Evolutionary conservation across 2,329 filamentous ascomycete species (phyloP), one percentile per base, ranked within the genome.

Genomic region (Arachnopeziza araneosa): DNA sequence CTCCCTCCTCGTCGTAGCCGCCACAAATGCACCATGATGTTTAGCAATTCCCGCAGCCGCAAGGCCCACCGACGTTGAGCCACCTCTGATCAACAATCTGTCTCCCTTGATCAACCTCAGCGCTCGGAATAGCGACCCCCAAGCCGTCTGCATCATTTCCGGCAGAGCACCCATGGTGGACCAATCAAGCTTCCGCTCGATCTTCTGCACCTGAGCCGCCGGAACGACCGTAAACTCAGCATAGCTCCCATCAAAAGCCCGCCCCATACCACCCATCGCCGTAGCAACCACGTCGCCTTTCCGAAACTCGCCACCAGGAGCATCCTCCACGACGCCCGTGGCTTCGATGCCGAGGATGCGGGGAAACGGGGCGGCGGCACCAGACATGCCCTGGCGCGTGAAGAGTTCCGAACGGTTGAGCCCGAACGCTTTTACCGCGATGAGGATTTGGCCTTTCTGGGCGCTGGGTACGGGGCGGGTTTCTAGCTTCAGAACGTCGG

Each of bases 361-460:
- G 3, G 64, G 64, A 22, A 66, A 66, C 6, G 44, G 51, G 55
- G 63, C 58, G 32, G 52, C 54, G 1, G 24, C 5, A 2, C 14
- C 14, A 1, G 61, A 66, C 24, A 64, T 32, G 9, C 64, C 63
- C 52, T 63, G 57, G 21, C 62, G 56, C 59, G 69, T 66, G 58
- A 89, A 72, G 44, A 91, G 80, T 74, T 92, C 89, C 87, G 91
- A 91, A 59, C 89, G 85, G 77, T 92, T 96, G 60, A 96, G 80
- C 19, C 91, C 91, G 69, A 92, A 92, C 57, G 87, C 87, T 70
- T 87, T 87, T 67, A 96, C 78, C 68, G 86, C 86, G 60, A 97
- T 84, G 59, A 97, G 81, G 21, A 88, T 91, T 75, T 96, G 84
- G 59, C 85, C 82, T 12, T 26, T 26, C 19, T 24, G 22, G 4